phyloP scores from a whole-genome alignment of 129 eudicot genomes.

The Erigeron canadensis region DNA sequence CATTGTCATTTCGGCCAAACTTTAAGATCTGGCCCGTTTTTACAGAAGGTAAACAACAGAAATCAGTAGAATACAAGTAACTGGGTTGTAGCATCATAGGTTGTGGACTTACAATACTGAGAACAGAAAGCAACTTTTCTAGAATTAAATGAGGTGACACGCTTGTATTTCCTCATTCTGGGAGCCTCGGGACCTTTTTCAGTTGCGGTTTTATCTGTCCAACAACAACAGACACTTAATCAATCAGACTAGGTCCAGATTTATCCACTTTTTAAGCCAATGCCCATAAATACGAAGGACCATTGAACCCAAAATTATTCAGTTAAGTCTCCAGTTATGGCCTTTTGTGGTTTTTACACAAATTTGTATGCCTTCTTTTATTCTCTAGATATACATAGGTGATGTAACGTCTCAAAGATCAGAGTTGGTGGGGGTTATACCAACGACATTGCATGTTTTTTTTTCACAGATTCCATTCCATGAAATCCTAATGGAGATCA shows the following conservation, averaged over 20 bases:
- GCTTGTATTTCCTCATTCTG: constrained; percentile 76
- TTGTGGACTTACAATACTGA: constrained; percentile 70
- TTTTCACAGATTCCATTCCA: too few relatives aligned
- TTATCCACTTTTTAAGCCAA: background rate
- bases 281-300: background rate
- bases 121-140: constrained; percentile 87
- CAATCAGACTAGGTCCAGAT: background rate
- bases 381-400: too few relatives aligned
- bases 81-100: background rate
- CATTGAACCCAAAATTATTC: background rate
- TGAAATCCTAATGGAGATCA: too few relatives aligned
- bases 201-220: constrained; percentile 51
- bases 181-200: constrained; percentile 48
- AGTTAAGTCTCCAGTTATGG: background rate
- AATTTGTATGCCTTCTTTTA: too few relatives aligned
- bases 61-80: background rate
- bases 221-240: constrained; percentile 7
- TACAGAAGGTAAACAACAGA: background rate
- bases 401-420: too few relatives aligned
- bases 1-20: background rate
- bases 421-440: too few relatives aligned
- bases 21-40: background rate
- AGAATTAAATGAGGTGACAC: constrained; percentile 73
- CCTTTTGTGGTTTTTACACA: background rate
- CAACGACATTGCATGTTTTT: too few relatives aligned